Evolutionary conservation across 164 flowering plant genomes (phyloP).

Genomic region (Buxus sempervirens): DNA sequence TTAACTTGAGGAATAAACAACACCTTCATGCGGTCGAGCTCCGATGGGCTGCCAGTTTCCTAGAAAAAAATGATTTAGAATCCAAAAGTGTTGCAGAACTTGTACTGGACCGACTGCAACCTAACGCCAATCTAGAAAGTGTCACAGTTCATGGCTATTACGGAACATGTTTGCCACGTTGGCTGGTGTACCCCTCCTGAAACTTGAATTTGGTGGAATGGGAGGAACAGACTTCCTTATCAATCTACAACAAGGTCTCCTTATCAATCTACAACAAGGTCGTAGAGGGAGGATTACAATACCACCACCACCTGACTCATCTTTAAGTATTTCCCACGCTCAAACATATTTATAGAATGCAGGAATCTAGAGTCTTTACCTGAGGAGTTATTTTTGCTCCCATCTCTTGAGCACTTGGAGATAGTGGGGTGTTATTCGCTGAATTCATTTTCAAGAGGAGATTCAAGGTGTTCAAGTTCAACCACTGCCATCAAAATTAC

Average conservation of each 20-base stretch:
- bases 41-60: no score
- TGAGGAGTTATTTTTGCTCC: not conserved
- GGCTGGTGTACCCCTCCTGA: not conserved
- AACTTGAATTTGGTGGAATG: not conserved
- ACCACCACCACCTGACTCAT: no score
- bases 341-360: not conserved
- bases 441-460: not conserved
- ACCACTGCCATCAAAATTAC: not conserved
- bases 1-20: no score
- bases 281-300: no score
- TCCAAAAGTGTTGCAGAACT: not conserved
- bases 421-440: not conserved
- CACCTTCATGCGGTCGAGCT: no score
- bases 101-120: not conserved
- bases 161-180: not conserved
- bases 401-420: not conserved
- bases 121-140: not conserved
- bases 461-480: not conserved
- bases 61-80: no score
- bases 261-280: no score
- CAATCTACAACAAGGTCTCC: no score
- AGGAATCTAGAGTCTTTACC: not conserved
- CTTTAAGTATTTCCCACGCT: not conserved
- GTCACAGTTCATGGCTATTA: not conserved
- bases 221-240: not conserved